Evolutionary conservation across 352 stramenopile genomes (phyloP), one percentile per base, ranked within the genome.

Genomic region (Phytopythium oedochilum): DNA sequence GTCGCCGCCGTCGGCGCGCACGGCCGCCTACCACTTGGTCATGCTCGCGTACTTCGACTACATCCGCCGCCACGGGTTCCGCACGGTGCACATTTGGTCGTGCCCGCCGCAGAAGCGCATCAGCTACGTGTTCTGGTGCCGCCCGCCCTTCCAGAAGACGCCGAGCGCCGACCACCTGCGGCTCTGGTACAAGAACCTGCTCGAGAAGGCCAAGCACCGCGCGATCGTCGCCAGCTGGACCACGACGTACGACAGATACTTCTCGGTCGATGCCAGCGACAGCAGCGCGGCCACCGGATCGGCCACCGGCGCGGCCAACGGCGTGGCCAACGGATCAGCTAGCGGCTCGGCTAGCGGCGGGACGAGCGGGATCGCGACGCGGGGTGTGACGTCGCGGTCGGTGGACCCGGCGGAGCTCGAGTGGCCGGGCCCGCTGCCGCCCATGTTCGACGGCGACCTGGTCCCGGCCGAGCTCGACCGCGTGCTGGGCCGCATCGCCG

Each of bases 41-140:
- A 68, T 99, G 61, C 79, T 97, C 53, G 86, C 91, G 40, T 99
- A 99, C 65, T 92, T 99, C 39, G 90, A 97, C 52, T 98, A 96
- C 59, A 77, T 96, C 23, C 88, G 91, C n/a, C 71, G 74, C n/a
- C 80, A 96, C 42, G 96, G 96, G 22, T 98, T 98, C 66, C 84
- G 95, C 29, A 88, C 86, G 31, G 92, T 97, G 45, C 94, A 98
- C 63, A 98, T 99, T 42, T 99, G 96, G 96, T 95, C 90, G 35
- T 99, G 96, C 60, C 86, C 86, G 46, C 85, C 96, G 36, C 78
- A 90, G 57, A 89, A 96, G 51, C 96, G 96, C 20, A 98, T 98
- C 66, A 98, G 93, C 52, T 99, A 98, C 67, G 97, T 99, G 46
- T 99, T 99, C 73, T 98, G 96, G 87, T 98, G 92, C 63, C 96